Evolutionary conservation across 1,284 basidiomycete species (phyloP).

Genomic region (Sparassis latifolia): DNA sequence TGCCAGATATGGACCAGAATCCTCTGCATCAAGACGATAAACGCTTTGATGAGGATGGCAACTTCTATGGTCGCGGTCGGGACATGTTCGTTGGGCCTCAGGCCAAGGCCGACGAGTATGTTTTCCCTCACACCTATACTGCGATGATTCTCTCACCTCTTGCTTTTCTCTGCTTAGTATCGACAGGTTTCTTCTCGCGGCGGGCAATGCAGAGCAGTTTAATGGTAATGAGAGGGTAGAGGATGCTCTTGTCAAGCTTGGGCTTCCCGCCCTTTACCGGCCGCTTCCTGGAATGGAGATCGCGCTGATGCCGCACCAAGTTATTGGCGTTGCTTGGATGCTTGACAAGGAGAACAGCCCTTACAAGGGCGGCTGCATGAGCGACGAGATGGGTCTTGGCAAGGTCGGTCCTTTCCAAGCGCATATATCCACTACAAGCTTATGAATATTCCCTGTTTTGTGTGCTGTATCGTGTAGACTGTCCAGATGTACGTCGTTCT

Average conservation of each 20-base stretch:
- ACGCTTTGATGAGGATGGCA: constrained; percentile 33
- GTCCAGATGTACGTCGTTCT: constrained; percentile 43
- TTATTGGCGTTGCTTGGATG: constrained; percentile 74
- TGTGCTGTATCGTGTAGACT: constrained; percentile 32
- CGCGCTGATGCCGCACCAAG: constrained; percentile 59
- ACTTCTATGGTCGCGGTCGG: constrained; percentile 39
- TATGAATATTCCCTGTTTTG: neutral
- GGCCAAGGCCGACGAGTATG: constrained; percentile 44
- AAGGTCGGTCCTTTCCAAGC: constrained; percentile 3
- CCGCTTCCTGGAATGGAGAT: constrained; percentile 53
- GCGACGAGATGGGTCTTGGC: constrained; percentile 88
- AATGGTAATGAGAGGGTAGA: constrained; percentile 49
- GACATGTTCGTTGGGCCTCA: constrained; percentile 39
- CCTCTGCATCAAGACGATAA: constrained; percentile 16
- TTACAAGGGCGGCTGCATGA: constrained; percentile 46
- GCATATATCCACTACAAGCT: neutral
- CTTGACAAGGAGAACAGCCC: constrained; percentile 42
- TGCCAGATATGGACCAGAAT: too few species aligned
- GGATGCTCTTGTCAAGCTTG: constrained; percentile 39
- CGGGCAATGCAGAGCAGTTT: constrained; percentile 50
- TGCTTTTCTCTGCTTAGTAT: constrained; percentile 25
- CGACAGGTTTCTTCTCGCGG: constrained; percentile 45
- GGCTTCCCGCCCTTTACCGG: constrained; percentile 33
- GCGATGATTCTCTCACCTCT: neutral
- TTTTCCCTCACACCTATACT: constrained; percentile 7